Evolutionary conservation across 495 filamentous ascomycete species (phyloP).

Genomic region (Penicillium verhagenii): DNA sequence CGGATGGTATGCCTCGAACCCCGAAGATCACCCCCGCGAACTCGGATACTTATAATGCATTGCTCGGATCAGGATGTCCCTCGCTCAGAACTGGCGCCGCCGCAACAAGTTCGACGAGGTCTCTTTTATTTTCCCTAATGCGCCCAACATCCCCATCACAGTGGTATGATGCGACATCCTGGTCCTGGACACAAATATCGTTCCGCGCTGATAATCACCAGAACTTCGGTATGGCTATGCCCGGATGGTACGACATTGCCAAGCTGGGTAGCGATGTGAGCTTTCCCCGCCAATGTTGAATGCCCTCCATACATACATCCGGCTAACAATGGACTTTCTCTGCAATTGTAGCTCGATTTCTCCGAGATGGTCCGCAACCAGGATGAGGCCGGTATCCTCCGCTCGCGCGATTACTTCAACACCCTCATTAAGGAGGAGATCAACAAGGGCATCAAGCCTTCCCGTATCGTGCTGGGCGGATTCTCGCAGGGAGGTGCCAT

Average conservation of each 20-base stretch:
- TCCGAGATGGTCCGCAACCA: conserved; percentile 54
- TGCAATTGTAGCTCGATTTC: conserved; percentile 38
- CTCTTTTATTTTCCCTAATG: conserved; percentile 90
- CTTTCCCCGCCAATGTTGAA: neutral
- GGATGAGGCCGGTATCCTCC: conserved; percentile 79
- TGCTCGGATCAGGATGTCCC: conserved; percentile 53
- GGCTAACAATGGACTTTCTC: neutral
- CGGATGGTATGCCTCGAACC: conserved; percentile 58
- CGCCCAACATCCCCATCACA: conserved; percentile 86
- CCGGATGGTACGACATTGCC: conserved; percentile 90
- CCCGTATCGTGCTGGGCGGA: conserved; percentile 78
- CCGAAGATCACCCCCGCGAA: neutral
- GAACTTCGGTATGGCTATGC: conserved; percentile 83
- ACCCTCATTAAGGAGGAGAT: conserved; percentile 78
- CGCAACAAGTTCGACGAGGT: conserved; percentile 84
- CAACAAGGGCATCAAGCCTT: conserved; percentile 74
- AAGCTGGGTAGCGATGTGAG: conserved; percentile 50
- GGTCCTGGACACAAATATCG: neutral
- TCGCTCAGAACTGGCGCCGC: conserved; percentile 88
- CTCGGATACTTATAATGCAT: neutral
- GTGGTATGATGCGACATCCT: conserved; percentile 54
- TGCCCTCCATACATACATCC: neutral
- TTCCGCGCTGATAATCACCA: conserved; percentile 23
- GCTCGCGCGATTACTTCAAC: conserved; percentile 73
- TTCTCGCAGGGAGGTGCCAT: conserved; percentile 65